Evolutionary conservation across 2,329 filamentous ascomycete species (phyloP), one percentile per base, ranked within the genome.

Genomic region (Spiromastix sp.): DNA sequence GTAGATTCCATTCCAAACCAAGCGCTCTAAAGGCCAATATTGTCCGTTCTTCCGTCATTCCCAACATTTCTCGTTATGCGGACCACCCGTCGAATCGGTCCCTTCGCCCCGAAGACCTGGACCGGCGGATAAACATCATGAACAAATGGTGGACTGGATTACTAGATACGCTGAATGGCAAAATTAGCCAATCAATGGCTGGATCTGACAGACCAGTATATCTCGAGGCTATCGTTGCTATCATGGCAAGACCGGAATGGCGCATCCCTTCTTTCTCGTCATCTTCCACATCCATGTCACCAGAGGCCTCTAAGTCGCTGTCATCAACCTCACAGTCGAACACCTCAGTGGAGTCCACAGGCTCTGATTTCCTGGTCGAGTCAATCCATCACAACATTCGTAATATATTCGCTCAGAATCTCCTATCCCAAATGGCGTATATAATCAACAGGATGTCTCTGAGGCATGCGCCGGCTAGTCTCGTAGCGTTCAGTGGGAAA

Each of bases 191-290:
- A 48, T 79, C 81, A 3, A 78, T 94, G 10, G 78, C 85, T 1
- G 84, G 84, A 8, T 79, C 85, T n/a, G 87, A 94, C 50, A 71
- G 85, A 20, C 84, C 85, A 1, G 72, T 77, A 2, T 75, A 93
- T 28, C 70, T 93, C 20, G 86, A 94, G 51, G 81, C 77, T 4
- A 71, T 83, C 15, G 77, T 80, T 32, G 74, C 81, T 35, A 77
- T 95, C 52, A 93, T 94, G 86, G 81, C 81, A 59, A 74, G 87
- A 30, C 77, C 81, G 0, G 87, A 95, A 61, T 95, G 87, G 87
- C 77, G 84, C 42, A 69, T 81, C 35, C 72, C 78, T 17, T 81
- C 81, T 0, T 77, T 77, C 3, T 74, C 71, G 13, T 24, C 24
- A 12, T 33, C 35, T 7, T 31, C 36, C 3, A 34, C 39, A 21